Conservation (phyloP, 2,329 filamentous ascomycete species). For the Diaporthe sp. region DNA sequence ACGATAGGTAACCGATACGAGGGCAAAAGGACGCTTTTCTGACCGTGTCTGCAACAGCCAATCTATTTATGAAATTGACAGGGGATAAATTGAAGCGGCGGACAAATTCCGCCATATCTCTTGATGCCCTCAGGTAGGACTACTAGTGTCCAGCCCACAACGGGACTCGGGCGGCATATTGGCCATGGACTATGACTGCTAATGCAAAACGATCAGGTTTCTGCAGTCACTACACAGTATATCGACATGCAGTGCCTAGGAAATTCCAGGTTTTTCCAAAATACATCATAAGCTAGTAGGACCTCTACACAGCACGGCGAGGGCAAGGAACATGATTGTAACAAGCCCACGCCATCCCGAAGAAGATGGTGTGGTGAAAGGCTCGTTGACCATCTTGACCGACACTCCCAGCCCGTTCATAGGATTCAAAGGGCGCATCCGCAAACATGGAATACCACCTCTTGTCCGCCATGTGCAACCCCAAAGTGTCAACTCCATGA, state of each 20-base stretch:
- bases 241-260: background rate
- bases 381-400: background rate
- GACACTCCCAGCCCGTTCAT: too few relatives aligned
- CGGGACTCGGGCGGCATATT: background rate
- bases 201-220: background rate
- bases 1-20: conserved; percentile 5
- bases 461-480: background rate
- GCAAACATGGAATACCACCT: background rate
- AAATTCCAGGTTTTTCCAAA: background rate
- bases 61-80: background rate
- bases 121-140: background rate
- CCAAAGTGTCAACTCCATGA: background rate
- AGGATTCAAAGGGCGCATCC: background rate
- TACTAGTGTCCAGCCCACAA: too few relatives aligned
- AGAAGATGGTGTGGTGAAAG: background rate
- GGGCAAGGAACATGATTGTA: background rate
- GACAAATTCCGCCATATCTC: background rate
- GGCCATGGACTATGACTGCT: background rate
- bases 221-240: background rate
- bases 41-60: background rate
- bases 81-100: too few relatives aligned
- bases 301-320: background rate
- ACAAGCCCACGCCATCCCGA: background rate
- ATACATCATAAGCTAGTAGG: background rate
- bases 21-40: background rate